Base-by-base conservation (phyloP, 768 basidiomycete species). In the Xanthoconium stramineum region DNA sequence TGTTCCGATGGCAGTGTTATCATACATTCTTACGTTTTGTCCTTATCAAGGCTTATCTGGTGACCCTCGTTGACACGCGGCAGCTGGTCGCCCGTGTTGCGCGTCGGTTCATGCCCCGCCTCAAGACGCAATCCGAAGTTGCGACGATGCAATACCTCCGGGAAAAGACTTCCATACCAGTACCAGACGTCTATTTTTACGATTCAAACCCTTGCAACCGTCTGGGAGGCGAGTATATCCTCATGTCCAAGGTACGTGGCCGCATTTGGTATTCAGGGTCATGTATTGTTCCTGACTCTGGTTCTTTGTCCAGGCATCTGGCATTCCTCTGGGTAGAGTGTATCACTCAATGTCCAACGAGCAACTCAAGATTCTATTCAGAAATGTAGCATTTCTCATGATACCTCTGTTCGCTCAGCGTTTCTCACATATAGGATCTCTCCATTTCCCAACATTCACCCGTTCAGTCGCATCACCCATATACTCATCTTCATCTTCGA, bases 91-190 rank as follows among this genome's bases (percentile, higher is more conserved):
- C 88, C 7, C 83, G 90, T 38, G 88, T 93, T 24, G 91, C 91
- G 4, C 85, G 90, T 49, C 82, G 88, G 11, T 93, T 88, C 70
- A 91, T 93, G 89, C 87, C 90, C 1, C 81, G 87, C 35, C 79
- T 91, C 61, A 94, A 94, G 75, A 91, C 88, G 5, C 86, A 89
- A 69, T 92, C 91, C 0, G 91, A 94, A 66, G 87, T 91, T 9
- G 90, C 91, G 4, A 94, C 91, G 0, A 85, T 93, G 75, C 79
- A 80, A n/a, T 93, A 86, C 67, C 78, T 94, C 29, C 84, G 88
- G 48, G 77, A 85, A 61, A 78, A 82, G 60, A 89, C 89, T 6
- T 72, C 74, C 52, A 76, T 92, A 20, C 90, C 91, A 1, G 86
- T 93, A 17, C 90, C 91, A 0, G 78, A 73, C 32, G 82, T 94